phyloP scores from a whole-genome alignment of 306 rosid genomes.

The Sicyos edulis region DNA sequence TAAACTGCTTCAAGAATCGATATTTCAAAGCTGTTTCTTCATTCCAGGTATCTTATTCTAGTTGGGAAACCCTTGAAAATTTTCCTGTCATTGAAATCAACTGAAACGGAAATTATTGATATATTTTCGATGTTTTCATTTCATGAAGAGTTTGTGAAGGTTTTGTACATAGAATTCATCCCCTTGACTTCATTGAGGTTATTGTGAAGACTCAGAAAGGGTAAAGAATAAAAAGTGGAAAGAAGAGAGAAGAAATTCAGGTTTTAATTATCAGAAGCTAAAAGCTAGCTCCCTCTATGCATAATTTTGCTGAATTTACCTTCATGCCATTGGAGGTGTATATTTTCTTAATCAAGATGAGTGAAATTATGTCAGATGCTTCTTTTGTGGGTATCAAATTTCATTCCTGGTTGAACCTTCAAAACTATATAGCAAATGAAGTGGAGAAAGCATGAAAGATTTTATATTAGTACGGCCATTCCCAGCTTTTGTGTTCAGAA shows the following conservation, averaged over 20 bases:
- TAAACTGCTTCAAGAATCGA: not conserved
- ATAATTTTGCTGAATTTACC: no score
- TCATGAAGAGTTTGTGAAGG: not conserved
- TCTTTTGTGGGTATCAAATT: not conserved
- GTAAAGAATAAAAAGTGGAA: not conserved
- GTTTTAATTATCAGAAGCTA: not conserved
- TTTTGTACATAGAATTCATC: not conserved
- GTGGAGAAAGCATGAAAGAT: no score
- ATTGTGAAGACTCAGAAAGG: not conserved
- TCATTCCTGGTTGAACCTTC: not conserved
- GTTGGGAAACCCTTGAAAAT: not conserved
- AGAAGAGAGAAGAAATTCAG: not conserved
- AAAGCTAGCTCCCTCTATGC: not conserved
- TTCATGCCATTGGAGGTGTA: not conserved
- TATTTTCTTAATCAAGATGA: not conserved
- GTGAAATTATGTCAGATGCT: not conserved
- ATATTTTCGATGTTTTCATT: no score
- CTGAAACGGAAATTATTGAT: not conserved
- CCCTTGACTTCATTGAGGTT: not conserved
- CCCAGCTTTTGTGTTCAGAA: no score
- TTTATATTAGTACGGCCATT: no score
- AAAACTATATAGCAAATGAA: no score
- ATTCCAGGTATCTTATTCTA: not conserved
- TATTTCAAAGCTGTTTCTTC: not conserved
- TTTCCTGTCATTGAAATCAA: not conserved